Conservation (phyloP, 176 grass and related monocot species). For the Pharus latifolius region DNA sequence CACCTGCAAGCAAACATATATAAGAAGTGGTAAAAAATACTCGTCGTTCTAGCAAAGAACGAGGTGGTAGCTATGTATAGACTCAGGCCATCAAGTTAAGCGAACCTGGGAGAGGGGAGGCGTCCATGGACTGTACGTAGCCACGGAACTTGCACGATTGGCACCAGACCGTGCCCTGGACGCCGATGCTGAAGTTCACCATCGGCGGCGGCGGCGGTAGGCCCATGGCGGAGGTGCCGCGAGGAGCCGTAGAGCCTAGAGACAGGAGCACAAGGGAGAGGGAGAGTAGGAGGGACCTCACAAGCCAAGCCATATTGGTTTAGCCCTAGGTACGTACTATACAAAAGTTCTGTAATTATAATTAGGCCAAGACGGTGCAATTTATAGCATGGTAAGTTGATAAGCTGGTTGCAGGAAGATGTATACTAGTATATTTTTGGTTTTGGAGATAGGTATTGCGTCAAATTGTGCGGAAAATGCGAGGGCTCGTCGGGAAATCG, state of each 20-base stretch:
- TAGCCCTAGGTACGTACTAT: background rate
- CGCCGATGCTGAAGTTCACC: slow-evolving; percentile 51
- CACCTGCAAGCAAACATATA: slow-evolving; percentile 7
- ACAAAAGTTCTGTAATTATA: too few relatives aligned
- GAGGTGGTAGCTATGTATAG: background rate
- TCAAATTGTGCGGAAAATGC: slow-evolving; percentile 22
- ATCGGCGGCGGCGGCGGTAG: slow-evolving; percentile 26
- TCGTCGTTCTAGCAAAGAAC: background rate
- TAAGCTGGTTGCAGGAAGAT: too few relatives aligned
- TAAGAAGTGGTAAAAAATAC: background rate
- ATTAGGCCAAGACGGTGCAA: background rate
- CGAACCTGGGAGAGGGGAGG: slow-evolving; percentile 30
- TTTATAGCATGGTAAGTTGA: slow-evolving; percentile 15
- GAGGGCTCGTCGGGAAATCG: slow-evolving; percentile 17
- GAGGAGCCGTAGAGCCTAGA: background rate
- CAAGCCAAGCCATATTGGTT: background rate
- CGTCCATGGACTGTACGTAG: slow-evolving; percentile 35
- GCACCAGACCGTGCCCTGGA: slow-evolving; percentile 54
- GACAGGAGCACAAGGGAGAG: slow-evolving; percentile 12
- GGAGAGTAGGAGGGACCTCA: background rate
- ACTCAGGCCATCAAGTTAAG: background rate
- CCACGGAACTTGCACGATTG: slow-evolving; percentile 22
- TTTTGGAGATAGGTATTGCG: background rate
- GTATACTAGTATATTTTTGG: background rate
- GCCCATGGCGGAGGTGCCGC: slow-evolving; percentile 21